Evolutionary conservation across 352 stramenopile genomes (phyloP).

Genomic region (Globisporangium acanthophoron): DNA sequence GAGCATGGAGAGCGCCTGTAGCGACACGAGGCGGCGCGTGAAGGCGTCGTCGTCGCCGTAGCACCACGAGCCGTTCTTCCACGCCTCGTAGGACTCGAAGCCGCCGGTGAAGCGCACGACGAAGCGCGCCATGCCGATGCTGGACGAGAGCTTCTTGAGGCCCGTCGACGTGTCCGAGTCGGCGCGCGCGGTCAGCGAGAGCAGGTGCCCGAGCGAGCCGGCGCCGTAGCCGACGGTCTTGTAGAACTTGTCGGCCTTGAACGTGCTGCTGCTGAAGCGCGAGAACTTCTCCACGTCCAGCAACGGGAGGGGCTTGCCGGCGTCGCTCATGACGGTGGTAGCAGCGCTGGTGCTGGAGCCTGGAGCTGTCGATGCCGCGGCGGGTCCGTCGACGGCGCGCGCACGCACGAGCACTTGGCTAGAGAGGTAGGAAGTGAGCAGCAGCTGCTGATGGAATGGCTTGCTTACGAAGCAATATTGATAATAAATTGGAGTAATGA

Average conservation of each 20-base stretch:
- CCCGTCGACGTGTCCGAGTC: slow-evolving; percentile 50
- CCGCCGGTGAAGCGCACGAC: slow-evolving; percentile 30
- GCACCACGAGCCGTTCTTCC: slow-evolving; percentile 78
- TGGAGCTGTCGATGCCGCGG: too few relatives aligned
- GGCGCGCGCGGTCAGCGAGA: slow-evolving; percentile 38
- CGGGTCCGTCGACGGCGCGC: background rate
- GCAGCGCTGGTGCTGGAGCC: background rate
- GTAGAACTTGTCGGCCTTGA: slow-evolving; percentile 76
- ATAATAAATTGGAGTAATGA: too few relatives aligned
- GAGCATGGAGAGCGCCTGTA: slow-evolving; percentile 79
- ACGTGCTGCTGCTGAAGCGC: slow-evolving; percentile 48
- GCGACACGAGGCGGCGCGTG: slow-evolving; percentile 46
- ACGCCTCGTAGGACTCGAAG: slow-evolving; percentile 66
- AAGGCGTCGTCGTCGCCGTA: slow-evolving; percentile 65
- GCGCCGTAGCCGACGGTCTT: slow-evolving; percentile 78
- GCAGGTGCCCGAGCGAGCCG: slow-evolving; percentile 43
- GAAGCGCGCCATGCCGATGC: slow-evolving; percentile 76
- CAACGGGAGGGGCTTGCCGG: slow-evolving; percentile 9
- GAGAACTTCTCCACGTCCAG: slow-evolving; percentile 73
- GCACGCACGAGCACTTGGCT: background rate
- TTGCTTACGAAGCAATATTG: too few relatives aligned
- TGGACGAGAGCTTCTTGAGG: slow-evolving; percentile 57
- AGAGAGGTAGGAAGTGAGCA: too few relatives aligned
- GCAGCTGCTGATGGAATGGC: too few relatives aligned
- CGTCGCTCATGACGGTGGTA: slow-evolving; percentile 7